A percentile compares a stretch with the other conserved stretches of the same genome.
phyloP scores from a whole-genome alignment of 352 stramenopile genomes.

The Phytopythium mirpurense region DNA sequence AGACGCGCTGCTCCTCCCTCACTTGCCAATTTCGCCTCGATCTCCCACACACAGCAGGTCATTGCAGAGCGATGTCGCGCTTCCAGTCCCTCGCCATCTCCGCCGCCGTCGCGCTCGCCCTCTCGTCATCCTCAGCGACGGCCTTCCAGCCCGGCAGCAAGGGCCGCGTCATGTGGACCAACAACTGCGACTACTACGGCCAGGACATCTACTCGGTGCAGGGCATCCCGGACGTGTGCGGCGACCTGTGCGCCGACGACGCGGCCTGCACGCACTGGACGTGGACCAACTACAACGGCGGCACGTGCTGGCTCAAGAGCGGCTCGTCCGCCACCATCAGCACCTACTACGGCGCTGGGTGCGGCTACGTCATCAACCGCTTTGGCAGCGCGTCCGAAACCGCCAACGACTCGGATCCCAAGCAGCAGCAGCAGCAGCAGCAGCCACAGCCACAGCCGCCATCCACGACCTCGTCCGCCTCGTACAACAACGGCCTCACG shows the following conservation, averaged over 20 bases:
- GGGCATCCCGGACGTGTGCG: constrained; percentile 19
- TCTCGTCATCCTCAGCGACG: constrained; percentile 4
- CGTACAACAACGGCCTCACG: constrained; percentile 13
- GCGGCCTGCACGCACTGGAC: constrained; percentile 20
- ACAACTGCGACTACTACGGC: constrained; percentile 18
- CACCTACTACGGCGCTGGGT: constrained; percentile 15
- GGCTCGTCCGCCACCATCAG: constrained; percentile 5
- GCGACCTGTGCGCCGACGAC: constrained; percentile 18
- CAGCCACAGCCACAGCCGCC: constrained; percentile 1
- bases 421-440: background rate
- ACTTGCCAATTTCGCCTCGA: constrained; percentile 9
- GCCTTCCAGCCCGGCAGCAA: constrained; percentile 18
- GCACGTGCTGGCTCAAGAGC: constrained; percentile 27
- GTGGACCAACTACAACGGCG: constrained; percentile 25
- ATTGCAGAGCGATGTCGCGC: no score
- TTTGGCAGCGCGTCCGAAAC: background rate
- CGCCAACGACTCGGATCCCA: background rate
- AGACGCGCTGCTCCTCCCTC: constrained; percentile 4
- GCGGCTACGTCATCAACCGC: constrained; percentile 22
- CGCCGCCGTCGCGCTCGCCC: constrained; percentile 6
- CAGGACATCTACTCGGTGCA: constrained; percentile 13
- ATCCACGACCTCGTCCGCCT: background rate
- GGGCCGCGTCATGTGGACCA: constrained; percentile 18
- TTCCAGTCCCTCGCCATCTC: background rate
- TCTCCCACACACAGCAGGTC: no score